Evolutionary conservation across 1,284 basidiomycete genomes (phyloP), one percentile per base, ranked within the genome.

Genomic region (Rhodotorula sp.): DNA sequence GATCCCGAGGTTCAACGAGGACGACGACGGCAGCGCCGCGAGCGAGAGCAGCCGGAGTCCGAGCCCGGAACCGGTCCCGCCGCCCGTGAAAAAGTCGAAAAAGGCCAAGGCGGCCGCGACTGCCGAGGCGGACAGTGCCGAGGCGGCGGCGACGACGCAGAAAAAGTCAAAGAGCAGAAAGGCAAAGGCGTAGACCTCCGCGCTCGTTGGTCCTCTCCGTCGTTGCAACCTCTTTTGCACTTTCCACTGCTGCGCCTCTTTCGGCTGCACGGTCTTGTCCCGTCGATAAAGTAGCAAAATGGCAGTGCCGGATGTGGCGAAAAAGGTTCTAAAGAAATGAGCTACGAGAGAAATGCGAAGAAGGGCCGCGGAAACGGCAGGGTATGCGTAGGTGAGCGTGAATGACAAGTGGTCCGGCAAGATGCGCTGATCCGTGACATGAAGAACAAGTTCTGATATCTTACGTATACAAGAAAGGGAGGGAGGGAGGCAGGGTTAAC

Each of bases 121-220:
- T 34, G 49, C 34, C 21, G 56, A 62, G 49, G 62, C 50, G 47
- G 45, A 49, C 28, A 54, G 26, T 7, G 58, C 28, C 16, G 56
- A 60, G 57, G 59, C 60, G 47, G 55, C 31, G 16, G 28, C 31
- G 16, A 48, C 56, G n/a, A 16, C 58, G 26, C 60, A 54, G 43
- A 66, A 62, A 62, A 64, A 66, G 64, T 61, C 43, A 14, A 73
- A 71, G 69, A 62, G 64, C 62, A 45, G 34, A 26, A 67, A 59
- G 66, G 64, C 45, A n/a, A 55, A 62, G 61, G 57, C 48, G 6
- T 49, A 62, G 60, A 26, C 54, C 28, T 19, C 19, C 21, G 19
- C 23, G 19, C 43, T 45, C 21, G 5, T 58, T 19, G 12, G 7
- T 10, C 19, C 6, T 2, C 54, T 14, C 10, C 26, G 14, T 21